Base-by-base conservation (phyloP, 805 yeast genomes). In the Saccharomycopsis javanensis region DNA sequence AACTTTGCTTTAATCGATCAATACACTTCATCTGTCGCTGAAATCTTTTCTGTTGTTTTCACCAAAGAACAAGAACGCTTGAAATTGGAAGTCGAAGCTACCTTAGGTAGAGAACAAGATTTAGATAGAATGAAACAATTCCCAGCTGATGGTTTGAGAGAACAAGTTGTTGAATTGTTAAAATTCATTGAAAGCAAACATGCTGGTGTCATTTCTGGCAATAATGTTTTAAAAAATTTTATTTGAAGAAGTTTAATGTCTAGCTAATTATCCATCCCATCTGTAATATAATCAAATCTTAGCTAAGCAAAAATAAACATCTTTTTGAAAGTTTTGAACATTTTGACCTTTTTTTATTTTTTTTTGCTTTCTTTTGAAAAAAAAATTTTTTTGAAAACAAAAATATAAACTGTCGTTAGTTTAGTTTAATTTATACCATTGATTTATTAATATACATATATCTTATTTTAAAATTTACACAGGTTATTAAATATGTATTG, bases 41-140 rank as follows among this genome's bases (percentile, higher is more conserved):
- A 79, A 58, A 73, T 87, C 34, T 83, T 91, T 61, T 83, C 85
- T 50, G 74, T 75, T 60, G 86, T 88, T 25, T 88, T 89, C 69
- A 70, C 79, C 56, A 85, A 86, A 69, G 96, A 89, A 67, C 76
- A 79, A 60, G 95, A 86, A 68, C 79, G 85, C 68, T 79, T 82
- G 61, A 83, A 81, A 68, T 74, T 86, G 66, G 81, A 80, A 62
- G 77, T 75, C 69, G 86, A 86, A 68, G 81, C 89, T 57, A 87
- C 96, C 28, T 74, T 88, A 65, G 96, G 95, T 59, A 85, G 94
- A 76, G 96, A 87, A 70, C 89, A 85, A 69, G 82, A 83, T 71
- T 76, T 84, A 67, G 92, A 86, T 63, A 78, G 85, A 68, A 75
- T 81, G 70, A 86, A 82, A 70, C 97, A 88, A 72, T 89, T 90